Base-by-base conservation (phyloP, 1,284 basidiomycete species). In the Acaromyces ingoldii region DNA sequence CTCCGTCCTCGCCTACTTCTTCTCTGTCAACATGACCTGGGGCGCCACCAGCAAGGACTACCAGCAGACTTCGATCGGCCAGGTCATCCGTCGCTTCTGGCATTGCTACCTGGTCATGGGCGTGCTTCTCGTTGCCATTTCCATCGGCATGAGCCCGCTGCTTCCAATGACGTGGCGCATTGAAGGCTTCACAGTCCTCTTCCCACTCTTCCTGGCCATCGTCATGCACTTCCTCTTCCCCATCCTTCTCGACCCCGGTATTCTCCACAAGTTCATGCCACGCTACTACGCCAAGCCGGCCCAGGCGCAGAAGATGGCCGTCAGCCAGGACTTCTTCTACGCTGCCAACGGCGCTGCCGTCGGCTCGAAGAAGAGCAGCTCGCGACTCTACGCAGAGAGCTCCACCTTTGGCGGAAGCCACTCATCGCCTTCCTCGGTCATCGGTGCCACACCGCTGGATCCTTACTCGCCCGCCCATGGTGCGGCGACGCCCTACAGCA, bases 11-110 rank as follows among this genome's bases (percentile, higher is more conserved):
- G 83, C 87, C 0, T 88, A 91, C 72, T 57, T 88, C 50, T 84
- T 89, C 74, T 87, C 86, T 2, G 88, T 87, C 77, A 84, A 90
- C 76, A 91, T 91, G 79, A 82, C 81, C 10, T 89, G 86, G 86
- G 82, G 53, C 5, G 54, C 65, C 0, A 68, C 65, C 19, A 25
- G 52, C 55, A 66, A 68, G 36, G 61, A 63, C 24, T 33, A 64
- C 28, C 53, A 58, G 22, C 57, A 66, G 28, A 48, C 82, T 82
- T 85, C 47, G 88, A 91, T 74, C 83, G 89, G 7, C 89, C 89
- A 0, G 82, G 81, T 90, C 72, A 77, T 64, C 33, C 51, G 51
- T 34, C 29, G 57, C 11, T 64, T 61, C 53, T 68, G 65, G 65
- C 49, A 51, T 26, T 79, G 83, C 3, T 44, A 90, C 54, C 54